A percentile compares a stretch with the other conserved stretches of the same genome.
Conservation (phyloP, 2,329 filamentous ascomycete species). For the Dothistroma pini region DNA sequence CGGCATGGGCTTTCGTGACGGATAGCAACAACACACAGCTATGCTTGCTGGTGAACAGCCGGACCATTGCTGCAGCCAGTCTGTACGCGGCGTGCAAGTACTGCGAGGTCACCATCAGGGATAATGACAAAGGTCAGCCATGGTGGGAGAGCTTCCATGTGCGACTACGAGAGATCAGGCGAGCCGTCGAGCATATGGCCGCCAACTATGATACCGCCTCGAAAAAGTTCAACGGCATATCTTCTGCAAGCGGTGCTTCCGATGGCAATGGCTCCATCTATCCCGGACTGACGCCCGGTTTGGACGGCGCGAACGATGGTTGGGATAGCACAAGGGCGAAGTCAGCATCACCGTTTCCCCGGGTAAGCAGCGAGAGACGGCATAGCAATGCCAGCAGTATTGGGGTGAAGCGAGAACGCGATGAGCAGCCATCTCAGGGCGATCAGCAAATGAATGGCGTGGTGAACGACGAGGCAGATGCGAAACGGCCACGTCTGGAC, state of each 20-base stretch:
- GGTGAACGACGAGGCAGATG: constrained; percentile 22
- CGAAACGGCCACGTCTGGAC: constrained; percentile 22
- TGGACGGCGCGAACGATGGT: constrained; percentile 26
- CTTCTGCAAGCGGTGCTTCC: constrained; percentile 27
- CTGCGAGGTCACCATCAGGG: constrained; percentile 65
- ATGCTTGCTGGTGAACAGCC: constrained; percentile 73
- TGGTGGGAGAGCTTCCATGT: constrained; percentile 86
- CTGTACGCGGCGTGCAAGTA: constrained; percentile 83
- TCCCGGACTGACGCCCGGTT: constrained; percentile 41
- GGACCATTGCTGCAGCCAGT: constrained; percentile 77
- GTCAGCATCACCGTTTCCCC: constrained; percentile 22
- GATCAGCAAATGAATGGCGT: constrained; percentile 16
- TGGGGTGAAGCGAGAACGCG: constrained; percentile 31
- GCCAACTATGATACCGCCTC: constrained; percentile 47
- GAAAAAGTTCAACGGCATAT: constrained; percentile 31
- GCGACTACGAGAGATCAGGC: constrained; percentile 64
- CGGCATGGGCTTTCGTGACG: constrained; percentile 90
- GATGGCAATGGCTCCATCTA: constrained; percentile 45
- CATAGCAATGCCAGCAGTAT: constrained; percentile 30
- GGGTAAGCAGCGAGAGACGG: constrained; percentile 31
- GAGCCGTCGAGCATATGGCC: constrained; percentile 72
- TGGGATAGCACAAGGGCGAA: constrained; percentile 34
- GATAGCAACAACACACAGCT: constrained; percentile 82
- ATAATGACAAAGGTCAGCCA: constrained; percentile 68
- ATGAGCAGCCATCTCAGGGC: constrained; percentile 26